These are phyloP conservation scores for Lanmaoa pseudosensibilis DNA, from an alignment of 768 basidiomycete genomes.

Conservation along the genomic window DNA sequence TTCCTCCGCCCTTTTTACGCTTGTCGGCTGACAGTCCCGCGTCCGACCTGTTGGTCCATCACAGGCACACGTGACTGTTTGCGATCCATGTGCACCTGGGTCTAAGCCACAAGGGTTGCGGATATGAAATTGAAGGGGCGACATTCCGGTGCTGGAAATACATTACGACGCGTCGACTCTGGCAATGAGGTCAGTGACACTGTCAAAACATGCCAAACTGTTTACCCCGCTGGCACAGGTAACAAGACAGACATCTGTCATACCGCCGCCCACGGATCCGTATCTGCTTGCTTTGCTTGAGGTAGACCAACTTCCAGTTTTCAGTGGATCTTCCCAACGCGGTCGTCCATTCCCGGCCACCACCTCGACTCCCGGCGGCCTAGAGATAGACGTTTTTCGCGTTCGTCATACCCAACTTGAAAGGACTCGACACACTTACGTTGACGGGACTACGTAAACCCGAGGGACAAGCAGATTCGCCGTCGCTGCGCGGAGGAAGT, in stretches of 20 bases:
- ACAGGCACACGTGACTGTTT: slow-evolving; percentile 12
- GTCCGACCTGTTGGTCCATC: not conserved
- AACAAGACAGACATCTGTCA: not conserved
- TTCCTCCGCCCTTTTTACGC: slow-evolving; percentile 14
- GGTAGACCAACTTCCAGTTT: not conserved
- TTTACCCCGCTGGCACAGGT: not conserved
- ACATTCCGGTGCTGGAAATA: not conserved
- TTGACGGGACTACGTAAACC: not conserved
- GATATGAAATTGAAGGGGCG: not conserved
- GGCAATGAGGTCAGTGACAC: not conserved
- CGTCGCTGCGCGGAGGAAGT: not conserved
- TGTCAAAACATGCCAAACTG: not conserved
- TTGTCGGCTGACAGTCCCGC: not conserved
- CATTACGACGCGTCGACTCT: not conserved
- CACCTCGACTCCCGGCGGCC: not conserved
- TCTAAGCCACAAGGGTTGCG: not conserved
- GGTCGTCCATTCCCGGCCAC: not conserved
- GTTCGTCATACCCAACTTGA: not conserved
- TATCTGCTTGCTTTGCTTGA: not conserved
- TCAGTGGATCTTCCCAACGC: not conserved
- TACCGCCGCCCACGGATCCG: too few species aligned
- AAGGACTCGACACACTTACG: not conserved
- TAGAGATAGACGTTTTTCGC: not conserved
- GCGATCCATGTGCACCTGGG: not conserved
- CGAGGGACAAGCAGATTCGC: not conserved